Percentiles rank a stretch among this genome's conserved stretches.
Evolutionary conservation across 225 moss, liverwort and hornwort species (phyloP).

Genomic region (Bryoerythrophyllum caledonicum): DNA sequence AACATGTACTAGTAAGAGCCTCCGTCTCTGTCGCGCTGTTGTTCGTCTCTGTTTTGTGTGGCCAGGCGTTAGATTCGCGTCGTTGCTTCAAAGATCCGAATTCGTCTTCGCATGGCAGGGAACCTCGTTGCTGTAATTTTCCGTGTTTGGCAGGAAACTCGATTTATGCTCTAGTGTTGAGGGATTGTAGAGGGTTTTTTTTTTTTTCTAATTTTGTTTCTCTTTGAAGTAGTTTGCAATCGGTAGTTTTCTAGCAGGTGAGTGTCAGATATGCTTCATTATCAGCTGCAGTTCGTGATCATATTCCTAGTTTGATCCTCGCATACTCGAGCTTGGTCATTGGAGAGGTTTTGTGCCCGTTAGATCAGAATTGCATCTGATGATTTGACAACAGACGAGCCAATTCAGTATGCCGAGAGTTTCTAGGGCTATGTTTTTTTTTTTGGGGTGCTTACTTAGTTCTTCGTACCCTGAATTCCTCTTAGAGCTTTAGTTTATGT

Average conservation of each 20-base stretch:
- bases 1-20: constrained; percentile 62
- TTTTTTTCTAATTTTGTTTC: neutral
- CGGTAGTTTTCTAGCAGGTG: neutral
- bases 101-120: neutral
- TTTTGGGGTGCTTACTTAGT: neutral
- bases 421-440: neutral
- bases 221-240: neutral
- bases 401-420: neutral
- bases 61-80: neutral
- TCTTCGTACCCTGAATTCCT: neutral
- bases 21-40: neutral
- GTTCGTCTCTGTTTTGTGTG: neutral
- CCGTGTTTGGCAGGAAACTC: neutral
- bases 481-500: neutral
- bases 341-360: neutral
- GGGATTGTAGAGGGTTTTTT: neutral
- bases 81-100: constrained; percentile 7
- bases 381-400: neutral
- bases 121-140: neutral
- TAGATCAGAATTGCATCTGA: neutral
- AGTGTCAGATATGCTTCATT: neutral
- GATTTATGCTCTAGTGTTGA: constrained; percentile 3
- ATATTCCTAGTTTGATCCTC: constrained; percentile 6
- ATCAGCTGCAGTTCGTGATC: neutral
- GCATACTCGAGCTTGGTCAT: neutral